phyloP scores from a whole-genome alignment of 345 rosid species.

The Eucalyptus pauciflora region DNA sequence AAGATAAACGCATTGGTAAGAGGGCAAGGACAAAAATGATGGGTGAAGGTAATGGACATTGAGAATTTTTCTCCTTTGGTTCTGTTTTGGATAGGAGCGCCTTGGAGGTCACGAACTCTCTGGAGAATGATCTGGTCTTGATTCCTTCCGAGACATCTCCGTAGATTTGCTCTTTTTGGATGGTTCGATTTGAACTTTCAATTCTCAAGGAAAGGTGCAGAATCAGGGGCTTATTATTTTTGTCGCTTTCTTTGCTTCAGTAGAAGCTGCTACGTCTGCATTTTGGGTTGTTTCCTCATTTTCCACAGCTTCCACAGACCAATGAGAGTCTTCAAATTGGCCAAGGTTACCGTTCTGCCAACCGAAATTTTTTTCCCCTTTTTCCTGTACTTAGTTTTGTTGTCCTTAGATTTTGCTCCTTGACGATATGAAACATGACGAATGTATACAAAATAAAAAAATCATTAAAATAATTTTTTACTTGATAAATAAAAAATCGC shows the following conservation, averaged over 20 bases:
- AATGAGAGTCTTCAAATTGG: too few relatives aligned
- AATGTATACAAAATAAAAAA: background rate
- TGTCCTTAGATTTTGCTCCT: background rate
- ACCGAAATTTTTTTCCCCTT: accelerated
- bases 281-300: background rate
- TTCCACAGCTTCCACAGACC: background rate
- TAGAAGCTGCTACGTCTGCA: background rate
- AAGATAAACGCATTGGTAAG: too few relatives aligned
- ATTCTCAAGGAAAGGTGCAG: background rate
- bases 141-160: too few relatives aligned
- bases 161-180: accelerated
- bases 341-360: background rate
- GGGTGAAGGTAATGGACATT: too few relatives aligned
- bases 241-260: too few relatives aligned
- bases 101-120: background rate
- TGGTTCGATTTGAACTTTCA: too few relatives aligned
- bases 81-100: too few relatives aligned
- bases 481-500: too few relatives aligned
- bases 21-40: too few relatives aligned
- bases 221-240: background rate
- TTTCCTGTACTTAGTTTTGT: background rate
- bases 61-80: too few relatives aligned
- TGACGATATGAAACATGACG: background rate
- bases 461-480: background rate
- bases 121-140: too few relatives aligned